Evolutionary conservation across 2,329 filamentous ascomycete species (phyloP), one percentile per base, ranked within the genome.

Genomic region (Fusarium falciforme): DNA sequence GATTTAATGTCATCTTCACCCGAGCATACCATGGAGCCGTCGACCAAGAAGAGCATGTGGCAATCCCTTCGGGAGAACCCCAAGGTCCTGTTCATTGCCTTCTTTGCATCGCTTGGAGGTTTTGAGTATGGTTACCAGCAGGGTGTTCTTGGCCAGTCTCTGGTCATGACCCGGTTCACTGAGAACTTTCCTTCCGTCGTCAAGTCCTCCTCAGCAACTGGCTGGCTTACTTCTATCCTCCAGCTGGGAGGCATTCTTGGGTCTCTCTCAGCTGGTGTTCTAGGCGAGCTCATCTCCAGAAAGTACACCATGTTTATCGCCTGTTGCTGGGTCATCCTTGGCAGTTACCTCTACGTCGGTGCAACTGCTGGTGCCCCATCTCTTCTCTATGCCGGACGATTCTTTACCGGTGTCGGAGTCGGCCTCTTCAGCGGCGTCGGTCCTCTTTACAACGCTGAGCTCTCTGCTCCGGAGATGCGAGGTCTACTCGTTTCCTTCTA

Each of bases 401-500:
- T 88, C 75, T 83, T 87, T 66, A 87, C 86, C 2, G 86, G 87
- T 57, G 60, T 88, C 25, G 86, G 85, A 12, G 86, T 87, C 5
- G 86, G 86, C 2, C 82, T 82, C 0, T 86, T 87, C 70, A 86
- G 83, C 57, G 84, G 84, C 62, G 85, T 79, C 16, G 76, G 84
- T 16, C 86, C 86, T 1, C 74, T 88, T 0, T 88, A 88, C 76
- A 87, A 87, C 54, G 85, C 86, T 31, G 88, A 90, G 77, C 81
- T 87, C 8, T 87, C 88, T 2, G 87, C 90, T 12, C 91, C 91
- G 1, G 91, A 93, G 79, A 86, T 93, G 25, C 85, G 92, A 67
- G 92, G 91, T 38, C 88, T 90, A 14, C 84, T 93, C 2, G 90
- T 93, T 17, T 89, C 88, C 6, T 85, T 93, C 10, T 91, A 93